Percentiles rank a stretch among this genome's conserved stretches.
These are phyloP conservation scores for Suhomyces kunorum DNA, from an alignment of 1,139 yeast species.

Conservation along the genomic window DNA sequence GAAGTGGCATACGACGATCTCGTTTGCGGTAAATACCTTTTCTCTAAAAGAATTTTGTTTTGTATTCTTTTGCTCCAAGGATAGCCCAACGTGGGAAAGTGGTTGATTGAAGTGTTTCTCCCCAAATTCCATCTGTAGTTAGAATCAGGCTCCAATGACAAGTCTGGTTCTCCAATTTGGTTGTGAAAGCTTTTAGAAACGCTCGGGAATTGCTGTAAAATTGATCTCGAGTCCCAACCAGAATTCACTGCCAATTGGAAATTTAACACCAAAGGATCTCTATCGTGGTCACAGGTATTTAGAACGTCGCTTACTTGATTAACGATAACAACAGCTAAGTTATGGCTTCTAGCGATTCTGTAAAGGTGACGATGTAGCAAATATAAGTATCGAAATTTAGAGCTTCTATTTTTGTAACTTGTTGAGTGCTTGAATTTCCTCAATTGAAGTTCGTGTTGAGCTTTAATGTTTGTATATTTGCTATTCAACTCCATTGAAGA, in stretches of 20 bases:
- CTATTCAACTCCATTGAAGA: conserved; percentile 18
- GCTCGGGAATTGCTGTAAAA: conserved; percentile 22
- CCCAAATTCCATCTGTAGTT: too few species aligned
- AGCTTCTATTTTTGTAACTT: conserved; percentile 31
- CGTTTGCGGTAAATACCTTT: conserved; percentile 32
- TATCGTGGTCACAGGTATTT: conserved; percentile 19
- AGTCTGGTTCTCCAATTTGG: too few species aligned
- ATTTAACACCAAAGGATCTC: conserved; percentile 52
- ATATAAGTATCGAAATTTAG: conserved; percentile 46
- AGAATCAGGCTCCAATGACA: too few species aligned
- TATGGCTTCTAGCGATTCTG: conserved; percentile 46
- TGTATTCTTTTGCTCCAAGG: conserved; percentile 40
- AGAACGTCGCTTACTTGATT: conserved; percentile 73
- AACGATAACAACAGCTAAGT: conserved; percentile 67
- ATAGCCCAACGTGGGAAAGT: conserved; percentile 44
- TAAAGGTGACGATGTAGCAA: conserved; percentile 52
- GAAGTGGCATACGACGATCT: conserved; percentile 12
- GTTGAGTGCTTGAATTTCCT: conserved; percentile 31
- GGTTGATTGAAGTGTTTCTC: too few species aligned
- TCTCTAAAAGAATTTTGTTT: conserved; percentile 36
- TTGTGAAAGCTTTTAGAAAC: too few species aligned
- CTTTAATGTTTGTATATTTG: conserved; percentile 23
- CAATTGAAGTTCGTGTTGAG: conserved; percentile 31
- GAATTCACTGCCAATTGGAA: conserved; percentile 71
- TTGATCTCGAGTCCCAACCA: conserved; percentile 66